Base-by-base conservation (phyloP, 139 green algal genomes). In the Tetradesmus obliquus region DNA sequence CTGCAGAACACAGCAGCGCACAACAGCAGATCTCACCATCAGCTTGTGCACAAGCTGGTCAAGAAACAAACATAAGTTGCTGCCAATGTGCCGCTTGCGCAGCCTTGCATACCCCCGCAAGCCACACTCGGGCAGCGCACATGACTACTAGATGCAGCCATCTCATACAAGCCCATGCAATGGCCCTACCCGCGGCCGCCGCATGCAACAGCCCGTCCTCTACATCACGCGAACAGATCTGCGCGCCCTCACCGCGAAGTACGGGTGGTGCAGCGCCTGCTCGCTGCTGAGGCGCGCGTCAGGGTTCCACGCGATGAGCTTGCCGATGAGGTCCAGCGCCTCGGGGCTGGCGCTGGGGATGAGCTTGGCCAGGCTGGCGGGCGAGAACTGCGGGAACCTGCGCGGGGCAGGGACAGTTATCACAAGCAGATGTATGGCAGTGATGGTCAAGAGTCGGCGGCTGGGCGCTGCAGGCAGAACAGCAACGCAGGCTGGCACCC, bases 261-360 rank as follows among this genome's bases (percentile, higher is more conserved):
- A 99, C 3, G 97, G 95, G 91, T 98, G 96, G 91, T 96, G 94
- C 92, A 99, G 94, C 1, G 94, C 95, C 91, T 99, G 96, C 55
- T 96, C 94, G 5, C 96, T 97, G 3, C 96, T 99, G 8, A 97
- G 98, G 0, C 98, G 94, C 89, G 95, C 95, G 82, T 94, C 94
- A 3, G 98, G 98, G 94, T 99, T 97, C 97, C 97, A 99, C 2
- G 92, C 58, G 86, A 95, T 97, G 86, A 98, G 94, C 76, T 91
- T 74, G 4, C 93, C 94, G 57, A 99, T 99, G 3, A 99, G 95
- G 79, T 99, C 97, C 10, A 99, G 93, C 1, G 97, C 98, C 57
- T 99, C 97, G 0, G 95, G 94, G 51, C 90, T 96, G 10, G 97
- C 98, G 82, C 94, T 95, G 19, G 96, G 93, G 19, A 99, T 96